Evolutionary conservation across 1,284 basidiomycete genomes (phyloP), one percentile per base, ranked within the genome.

Genomic region (Psilocybe mexicana): DNA sequence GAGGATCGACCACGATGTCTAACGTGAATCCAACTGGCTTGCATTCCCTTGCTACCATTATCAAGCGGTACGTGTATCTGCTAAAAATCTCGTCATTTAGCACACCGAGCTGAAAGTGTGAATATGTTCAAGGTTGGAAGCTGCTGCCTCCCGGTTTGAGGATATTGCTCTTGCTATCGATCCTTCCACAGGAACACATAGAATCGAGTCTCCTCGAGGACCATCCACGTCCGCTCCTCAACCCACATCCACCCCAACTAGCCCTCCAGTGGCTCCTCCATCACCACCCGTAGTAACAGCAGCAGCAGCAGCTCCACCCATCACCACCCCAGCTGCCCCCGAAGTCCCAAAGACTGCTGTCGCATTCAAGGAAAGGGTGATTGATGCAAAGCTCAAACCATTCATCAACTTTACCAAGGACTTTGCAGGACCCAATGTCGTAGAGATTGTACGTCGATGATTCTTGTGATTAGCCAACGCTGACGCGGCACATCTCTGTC

Each of bases 141-240:
- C 97, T 46, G 94, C 94, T 2, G 96, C 95, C 6, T 94, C 93
- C 52, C 87, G 96, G 54, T 85, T 99, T 28, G 96, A 99, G 75
- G 96, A 99, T 71, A 82, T 98, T 60, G 92, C 90, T 25, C 61
- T 61, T n/a, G 62, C 61, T 30, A 58, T 63, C n/a, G 63, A 65
- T 40, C 61, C 57, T 44, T 59, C 50, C 43, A 48, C 52, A 18
- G 47, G 42, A 26, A 30, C 30, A 36, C 61, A 36, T 52, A 50
- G 43, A 6, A 45, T 43, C 25, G 50, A 61, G 49, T 47, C 46
- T 11, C 40, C 50, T n/a, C 38, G 58, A 18, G 30, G 47, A 14
- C 4, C 48, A 28, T 35, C 24, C 11, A 33, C 56, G 25, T n/a
- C 26, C 18, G 2, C 44, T 3, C 65, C 44, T 59, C 62, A 43